These are phyloP conservation scores for Massospora cicadina DNA, from an alignment of 371 early-diverging fungal genomes.

Conservation along the genomic window DNA sequence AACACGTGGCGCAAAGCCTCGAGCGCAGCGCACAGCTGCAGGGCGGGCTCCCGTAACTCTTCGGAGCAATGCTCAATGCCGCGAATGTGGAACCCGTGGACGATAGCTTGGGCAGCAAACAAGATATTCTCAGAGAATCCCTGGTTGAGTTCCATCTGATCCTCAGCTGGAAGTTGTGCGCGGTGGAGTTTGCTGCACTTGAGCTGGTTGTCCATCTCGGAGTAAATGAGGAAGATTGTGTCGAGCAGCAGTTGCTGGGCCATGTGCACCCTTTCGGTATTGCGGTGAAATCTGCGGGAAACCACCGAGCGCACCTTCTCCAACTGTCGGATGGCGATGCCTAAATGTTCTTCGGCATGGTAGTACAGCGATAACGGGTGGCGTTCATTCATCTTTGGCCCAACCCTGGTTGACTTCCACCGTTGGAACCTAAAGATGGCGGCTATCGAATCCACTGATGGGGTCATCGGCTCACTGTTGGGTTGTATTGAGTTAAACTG, in stretches of 20 bases:
- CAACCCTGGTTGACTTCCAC: neutral
- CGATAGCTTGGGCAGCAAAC: conserved; percentile 10
- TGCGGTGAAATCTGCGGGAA: conserved; percentile 1
- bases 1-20: conserved; percentile 10
- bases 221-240: conserved; percentile 6
- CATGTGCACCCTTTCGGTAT: conserved; percentile 4
- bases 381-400: neutral
- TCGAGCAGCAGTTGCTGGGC: conserved; percentile 6
- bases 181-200: conserved; percentile 6
- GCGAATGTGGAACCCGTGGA: conserved; percentile 9
- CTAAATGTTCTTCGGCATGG: conserved; percentile 8
- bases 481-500: neutral
- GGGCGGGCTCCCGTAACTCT: neutral
- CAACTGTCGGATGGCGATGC: neutral
- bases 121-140: conserved; percentile 9
- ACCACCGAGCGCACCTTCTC: neutral
- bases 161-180: conserved; percentile 3
- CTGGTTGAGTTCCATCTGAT: conserved; percentile 3
- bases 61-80: conserved; percentile 9
- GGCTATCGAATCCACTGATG: conserved; percentile 6
- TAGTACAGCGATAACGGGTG: conserved; percentile 7
- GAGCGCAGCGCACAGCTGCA: conserved; percentile 8
- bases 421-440: conserved; percentile 9
- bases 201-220: conserved; percentile 5
- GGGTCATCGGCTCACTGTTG: neutral